Percentiles rank a stretch among this genome's conserved stretches.
Evolutionary conservation across 208 protist species (phyloP).

Genomic region (Leishmania amazonensis): DNA sequence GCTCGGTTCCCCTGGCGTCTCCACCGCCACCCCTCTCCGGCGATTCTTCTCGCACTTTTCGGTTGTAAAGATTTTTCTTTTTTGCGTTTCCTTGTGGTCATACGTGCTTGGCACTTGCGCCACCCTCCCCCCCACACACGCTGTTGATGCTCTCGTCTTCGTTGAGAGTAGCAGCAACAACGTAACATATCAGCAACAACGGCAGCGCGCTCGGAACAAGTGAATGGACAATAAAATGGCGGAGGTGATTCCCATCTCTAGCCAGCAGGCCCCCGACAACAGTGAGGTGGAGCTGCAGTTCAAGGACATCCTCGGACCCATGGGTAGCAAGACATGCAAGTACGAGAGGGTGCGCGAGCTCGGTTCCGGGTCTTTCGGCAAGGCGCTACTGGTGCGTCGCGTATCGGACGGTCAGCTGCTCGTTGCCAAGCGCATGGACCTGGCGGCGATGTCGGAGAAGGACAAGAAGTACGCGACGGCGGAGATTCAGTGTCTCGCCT

Average conservation of each 20-base stretch:
- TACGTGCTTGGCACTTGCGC: neutral
- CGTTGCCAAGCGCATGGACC: conserved; percentile 92
- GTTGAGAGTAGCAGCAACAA: neutral
- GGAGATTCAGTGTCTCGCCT: conserved; percentile 90
- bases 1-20: neutral
- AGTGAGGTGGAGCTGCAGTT: conserved; percentile 28
- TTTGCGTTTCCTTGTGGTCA: neutral
- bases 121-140: neutral
- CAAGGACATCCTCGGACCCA: conserved; percentile 44
- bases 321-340: conserved; percentile 39
- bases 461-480: conserved; percentile 91
- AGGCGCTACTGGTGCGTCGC: conserved; percentile 62
- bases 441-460: conserved; percentile 82
- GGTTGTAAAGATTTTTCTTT: neutral
- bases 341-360: conserved; percentile 61
- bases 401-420: conserved; percentile 71
- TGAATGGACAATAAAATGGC: conserved; percentile 13
- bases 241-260: conserved; percentile 37
- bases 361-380: conserved; percentile 91
- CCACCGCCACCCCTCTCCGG: neutral
- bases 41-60: neutral
- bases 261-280: conserved; percentile 24
- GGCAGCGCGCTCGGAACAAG: neutral
- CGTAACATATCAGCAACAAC: neutral
- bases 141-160: conserved; percentile 3